These are phyloP conservation scores for Colletotrichum sp. DNA, from an alignment of 2,329 filamentous ascomycete genomes.

Conservation along the genomic window DNA sequence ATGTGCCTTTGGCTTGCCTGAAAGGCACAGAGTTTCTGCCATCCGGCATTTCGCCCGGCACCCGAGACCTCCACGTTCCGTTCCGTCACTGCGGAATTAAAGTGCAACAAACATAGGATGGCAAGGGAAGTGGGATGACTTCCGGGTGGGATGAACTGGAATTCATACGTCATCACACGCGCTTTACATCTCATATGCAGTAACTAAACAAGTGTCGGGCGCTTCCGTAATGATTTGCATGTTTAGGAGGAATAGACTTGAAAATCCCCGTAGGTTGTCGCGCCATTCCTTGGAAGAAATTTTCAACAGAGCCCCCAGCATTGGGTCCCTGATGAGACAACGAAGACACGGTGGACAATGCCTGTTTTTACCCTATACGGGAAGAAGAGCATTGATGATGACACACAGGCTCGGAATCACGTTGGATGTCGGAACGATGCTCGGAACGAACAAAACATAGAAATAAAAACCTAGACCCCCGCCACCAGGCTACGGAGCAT, in stretches of 20 bases:
- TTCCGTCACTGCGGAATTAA: not conserved
- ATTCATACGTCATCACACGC: not conserved
- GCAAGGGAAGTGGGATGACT: not conserved
- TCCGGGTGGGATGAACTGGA: not conserved
- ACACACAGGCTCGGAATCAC: not conserved
- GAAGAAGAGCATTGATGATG: not conserved
- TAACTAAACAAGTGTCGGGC: not conserved
- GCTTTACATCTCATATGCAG: not conserved
- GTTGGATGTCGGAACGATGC: not conserved
- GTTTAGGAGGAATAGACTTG: not conserved
- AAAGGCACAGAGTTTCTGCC: not conserved
- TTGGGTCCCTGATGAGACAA: not conserved
- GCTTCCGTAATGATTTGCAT: not conserved
- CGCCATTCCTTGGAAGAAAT: not conserved
- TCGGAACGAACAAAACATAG: not conserved
- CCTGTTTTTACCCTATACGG: not conserved
- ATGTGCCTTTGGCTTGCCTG: not conserved
- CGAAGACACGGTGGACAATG: not conserved
- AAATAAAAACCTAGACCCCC: not conserved
- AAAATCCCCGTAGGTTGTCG: not conserved
- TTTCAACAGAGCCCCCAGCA: not conserved
- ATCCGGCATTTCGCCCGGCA: not conserved
- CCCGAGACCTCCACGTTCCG: not conserved
- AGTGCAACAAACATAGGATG: not conserved
- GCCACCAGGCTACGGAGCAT: constrained; percentile 1